Evolutionary conservation across 2,329 filamentous ascomycete species (phyloP).

Genomic region (Neofusicoccum cordaticola): DNA sequence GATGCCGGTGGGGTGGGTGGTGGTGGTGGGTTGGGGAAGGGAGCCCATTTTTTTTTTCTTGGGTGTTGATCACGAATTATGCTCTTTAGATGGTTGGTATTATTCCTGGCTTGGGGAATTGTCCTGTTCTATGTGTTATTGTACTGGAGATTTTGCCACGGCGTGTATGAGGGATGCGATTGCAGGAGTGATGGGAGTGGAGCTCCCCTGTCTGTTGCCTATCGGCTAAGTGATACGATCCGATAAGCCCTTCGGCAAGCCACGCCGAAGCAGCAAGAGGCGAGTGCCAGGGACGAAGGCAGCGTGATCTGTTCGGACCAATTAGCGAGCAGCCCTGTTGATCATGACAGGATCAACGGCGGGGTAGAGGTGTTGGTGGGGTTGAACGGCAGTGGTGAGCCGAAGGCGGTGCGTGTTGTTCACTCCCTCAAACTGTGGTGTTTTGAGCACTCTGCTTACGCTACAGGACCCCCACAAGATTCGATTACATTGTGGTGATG

Average conservation of each 20-base stretch:
- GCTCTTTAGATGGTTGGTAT: too few species aligned
- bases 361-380: neutral
- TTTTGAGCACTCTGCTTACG: too few species aligned
- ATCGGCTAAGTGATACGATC: slow-evolving; percentile 5
- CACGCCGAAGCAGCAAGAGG: neutral
- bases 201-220: neutral
- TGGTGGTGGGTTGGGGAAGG: neutral
- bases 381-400: too few species aligned
- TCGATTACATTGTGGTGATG: too few species aligned
- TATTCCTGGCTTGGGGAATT: too few species aligned
- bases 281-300: neutral
- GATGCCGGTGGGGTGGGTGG: slow-evolving; percentile 26
- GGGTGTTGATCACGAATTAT: neutral
- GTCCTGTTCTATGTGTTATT: too few species aligned
- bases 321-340: too few species aligned
- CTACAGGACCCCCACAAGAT: too few species aligned
- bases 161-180: neutral
- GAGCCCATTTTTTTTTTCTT: neutral
- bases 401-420: too few species aligned
- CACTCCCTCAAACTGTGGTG: too few species aligned
- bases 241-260: slow-evolving; percentile 10
- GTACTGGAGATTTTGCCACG: neutral
- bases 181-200: neutral
- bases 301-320: neutral
- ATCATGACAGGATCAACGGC: neutral